Conservation (phyloP, 306 rosid species). For the Pachyrhizus erosus region DNA sequence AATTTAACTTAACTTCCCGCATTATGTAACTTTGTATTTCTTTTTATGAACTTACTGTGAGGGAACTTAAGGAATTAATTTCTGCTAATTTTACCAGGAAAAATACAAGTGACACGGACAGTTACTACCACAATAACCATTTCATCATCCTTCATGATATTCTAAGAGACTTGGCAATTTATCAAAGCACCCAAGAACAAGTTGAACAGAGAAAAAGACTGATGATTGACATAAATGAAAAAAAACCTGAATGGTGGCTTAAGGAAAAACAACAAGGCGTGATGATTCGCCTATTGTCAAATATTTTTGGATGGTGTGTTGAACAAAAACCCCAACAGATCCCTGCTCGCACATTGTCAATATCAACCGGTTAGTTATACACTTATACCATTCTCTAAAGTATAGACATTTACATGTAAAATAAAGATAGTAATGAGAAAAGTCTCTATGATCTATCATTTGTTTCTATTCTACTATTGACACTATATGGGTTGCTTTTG, state of each 20-base stretch:
- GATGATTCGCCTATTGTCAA: constrained; percentile 36
- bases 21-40: neutral
- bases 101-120: constrained; percentile 45
- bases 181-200: constrained; percentile 40
- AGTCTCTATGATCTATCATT: neutral
- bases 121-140: constrained; percentile 55
- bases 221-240: constrained; percentile 43
- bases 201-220: constrained; percentile 52
- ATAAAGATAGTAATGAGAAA: neutral
- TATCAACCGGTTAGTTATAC: constrained; percentile 63
- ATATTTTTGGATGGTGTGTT: constrained; percentile 43
- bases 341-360: constrained; percentile 50
- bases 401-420: neutral
- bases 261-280: constrained; percentile 29
- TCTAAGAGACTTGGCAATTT: constrained; percentile 66
- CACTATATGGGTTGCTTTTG: constrained; percentile 23
- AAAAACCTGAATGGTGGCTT: constrained; percentile 41
- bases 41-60: neutral
- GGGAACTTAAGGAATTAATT: neutral
- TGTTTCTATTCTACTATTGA: neutral
- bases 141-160: constrained; percentile 55
- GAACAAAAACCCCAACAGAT: constrained; percentile 29
- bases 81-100: constrained; percentile 49
- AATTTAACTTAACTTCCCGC: neutral
- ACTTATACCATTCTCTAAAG: constrained; percentile 21